Percentiles rank a stretch among this genome's conserved stretches.
Evolutionary conservation across 1,284 basidiomycete genomes (phyloP).

Genomic region (Fomitopsis pinicola): DNA sequence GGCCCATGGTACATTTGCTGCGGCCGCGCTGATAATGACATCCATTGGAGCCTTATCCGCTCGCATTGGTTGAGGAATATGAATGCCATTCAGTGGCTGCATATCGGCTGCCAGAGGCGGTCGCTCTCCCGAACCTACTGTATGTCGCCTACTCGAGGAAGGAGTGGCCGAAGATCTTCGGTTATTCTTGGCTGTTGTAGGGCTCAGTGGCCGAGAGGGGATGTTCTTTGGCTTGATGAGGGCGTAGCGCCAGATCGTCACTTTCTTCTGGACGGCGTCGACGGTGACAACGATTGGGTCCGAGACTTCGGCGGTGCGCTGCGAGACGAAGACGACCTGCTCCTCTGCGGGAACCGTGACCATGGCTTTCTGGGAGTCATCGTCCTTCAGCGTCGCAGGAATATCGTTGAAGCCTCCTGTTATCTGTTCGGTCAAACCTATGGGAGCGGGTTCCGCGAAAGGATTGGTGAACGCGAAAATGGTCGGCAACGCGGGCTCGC

Average conservation of each 20-base stretch:
- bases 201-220: constrained; percentile 24
- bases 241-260: constrained; percentile 70
- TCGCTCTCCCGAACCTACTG: constrained; percentile 2
- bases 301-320: constrained; percentile 37
- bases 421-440: constrained; percentile 60
- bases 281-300: constrained; percentile 56
- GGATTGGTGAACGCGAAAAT: constrained; percentile 76
- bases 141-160: constrained; percentile 16
- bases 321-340: constrained; percentile 56
- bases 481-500: constrained; percentile 64
- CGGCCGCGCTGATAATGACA: constrained; percentile 37
- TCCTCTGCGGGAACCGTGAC: constrained; percentile 55
- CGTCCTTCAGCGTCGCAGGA: constrained; percentile 45
- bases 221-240: constrained; percentile 52
- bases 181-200: constrained; percentile 6
- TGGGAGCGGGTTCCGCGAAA: constrained; percentile 68
- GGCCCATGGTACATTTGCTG: constrained; percentile 26
- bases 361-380: constrained; percentile 43
- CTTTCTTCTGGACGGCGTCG: constrained; percentile 41
- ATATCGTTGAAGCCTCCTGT: constrained; percentile 38
- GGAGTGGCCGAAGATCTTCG: constrained; percentile 21
- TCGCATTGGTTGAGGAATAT: constrained; percentile 28
- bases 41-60: constrained; percentile 48
- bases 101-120: constrained; percentile 5
- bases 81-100: constrained; percentile 15